Base-by-base conservation (phyloP, 2,329 filamentous ascomycete genomes). In the Aureobasidium zeae region DNA sequence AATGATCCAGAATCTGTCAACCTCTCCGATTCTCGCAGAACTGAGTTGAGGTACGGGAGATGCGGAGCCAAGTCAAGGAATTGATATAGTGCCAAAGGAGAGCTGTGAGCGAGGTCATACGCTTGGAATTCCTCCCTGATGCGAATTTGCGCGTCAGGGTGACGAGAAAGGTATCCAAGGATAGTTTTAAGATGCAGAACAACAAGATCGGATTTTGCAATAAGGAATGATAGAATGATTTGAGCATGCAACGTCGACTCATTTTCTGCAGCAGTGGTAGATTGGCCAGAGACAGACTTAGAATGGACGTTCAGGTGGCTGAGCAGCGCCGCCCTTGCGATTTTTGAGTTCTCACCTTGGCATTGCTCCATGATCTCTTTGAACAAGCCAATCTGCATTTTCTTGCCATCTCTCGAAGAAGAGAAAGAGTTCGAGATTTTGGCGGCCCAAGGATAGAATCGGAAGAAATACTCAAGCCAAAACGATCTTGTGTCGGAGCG, bases 401-500 rank as follows among this genome's bases (percentile, higher is more conserved):
- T 13, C 6, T 42, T 21, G 10, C 17, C 10, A 10, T 22, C 32
- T 13, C 10, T 25, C 22, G 7, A n/a, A 7, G 19, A 15, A 4
- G n/a, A 3, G n/a, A 22, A 16, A 10, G 12, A 24, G 5, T 11
- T 16, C 4, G 48, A 15, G 4, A 49, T 25, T 11, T 35, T 26
- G 13, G 48, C 44, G 36, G 55, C 49, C 29, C 41, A 31, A 7
- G 51, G 51, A 21, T 53, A 43, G 33, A 53, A 53, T 10, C 51
- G 48, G 8, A 55, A 36, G 34, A 51, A 55, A 3, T 50, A 47
- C n/a, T 52, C 53, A 13, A 49, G 44, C 2, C 52, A 33, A 5
- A 55, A 44, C 4, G 52, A 33, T 34, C 49, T 36, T 31, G 49
- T 49, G 30, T 50, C 52, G 50, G 49, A 55, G 20, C 35, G 21